Conservation (phyloP, 1,284 basidiomycete species). For the Rhodotorula sp. region DNA sequence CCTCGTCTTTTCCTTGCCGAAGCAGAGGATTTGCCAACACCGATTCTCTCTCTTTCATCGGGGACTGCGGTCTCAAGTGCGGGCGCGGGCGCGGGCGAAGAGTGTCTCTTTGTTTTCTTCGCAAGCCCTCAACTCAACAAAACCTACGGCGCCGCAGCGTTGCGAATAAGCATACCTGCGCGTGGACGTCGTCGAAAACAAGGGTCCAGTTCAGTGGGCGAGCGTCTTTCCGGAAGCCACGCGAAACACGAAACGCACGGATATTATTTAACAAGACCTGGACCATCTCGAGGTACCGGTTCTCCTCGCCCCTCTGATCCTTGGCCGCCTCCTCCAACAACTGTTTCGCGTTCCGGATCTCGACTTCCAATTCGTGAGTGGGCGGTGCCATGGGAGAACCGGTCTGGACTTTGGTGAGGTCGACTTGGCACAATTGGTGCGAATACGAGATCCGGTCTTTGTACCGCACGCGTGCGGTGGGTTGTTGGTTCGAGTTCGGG, state of each 20-base stretch:
- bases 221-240: not conserved
- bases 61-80: no score
- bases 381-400: slow-evolving; percentile 5
- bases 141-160: slow-evolving; percentile 31
- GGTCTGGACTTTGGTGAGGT: slow-evolving; percentile 82
- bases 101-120: not conserved
- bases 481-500: no score
- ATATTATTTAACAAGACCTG: slow-evolving; percentile 55
- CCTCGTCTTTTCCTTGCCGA: not conserved
- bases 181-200: not conserved
- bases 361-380: slow-evolving; percentile 60
- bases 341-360: slow-evolving; percentile 54
- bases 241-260: slow-evolving; percentile 43
- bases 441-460: slow-evolving; percentile 91
- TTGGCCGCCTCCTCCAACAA: slow-evolving; percentile 54
- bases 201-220: no score
- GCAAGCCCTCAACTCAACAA: not conserved
- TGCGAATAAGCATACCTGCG: slow-evolving; percentile 40
- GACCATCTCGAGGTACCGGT: slow-evolving; percentile 53
- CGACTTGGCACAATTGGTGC: slow-evolving; percentile 87
- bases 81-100: no score
- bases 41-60: no score
- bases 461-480: slow-evolving; percentile 53
- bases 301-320: slow-evolving; percentile 48
- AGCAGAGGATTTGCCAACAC: no score